Evolutionary conservation across 2,329 filamentous ascomycete species (phyloP).

Genomic region (Ustulina deusta): DNA sequence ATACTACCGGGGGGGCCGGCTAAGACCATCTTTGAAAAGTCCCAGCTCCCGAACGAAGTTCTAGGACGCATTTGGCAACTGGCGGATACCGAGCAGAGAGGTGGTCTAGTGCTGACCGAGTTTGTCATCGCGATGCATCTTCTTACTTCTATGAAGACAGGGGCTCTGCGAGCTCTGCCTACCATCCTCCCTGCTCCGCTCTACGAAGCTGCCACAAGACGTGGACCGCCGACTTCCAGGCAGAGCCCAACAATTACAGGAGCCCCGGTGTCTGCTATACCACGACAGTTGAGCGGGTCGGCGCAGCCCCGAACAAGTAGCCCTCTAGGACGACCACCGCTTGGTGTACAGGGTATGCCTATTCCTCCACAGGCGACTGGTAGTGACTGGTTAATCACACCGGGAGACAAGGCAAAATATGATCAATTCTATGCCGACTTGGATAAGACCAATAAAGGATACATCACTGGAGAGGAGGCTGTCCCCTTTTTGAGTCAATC

Average conservation of each 20-base stretch:
- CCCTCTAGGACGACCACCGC: conserved; percentile 65
- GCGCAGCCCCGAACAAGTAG: conserved; percentile 72
- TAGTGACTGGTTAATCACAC: conserved; percentile 83
- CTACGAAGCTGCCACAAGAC: conserved; percentile 88
- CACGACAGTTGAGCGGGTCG: conserved; percentile 83
- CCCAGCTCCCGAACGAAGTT: conserved; percentile 87
- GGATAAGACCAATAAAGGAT: conserved; percentile 83
- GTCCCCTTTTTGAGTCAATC: conserved; percentile 95
- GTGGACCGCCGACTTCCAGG: conserved; percentile 61
- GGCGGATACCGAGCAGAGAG: conserved; percentile 92
- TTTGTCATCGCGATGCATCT: conserved; percentile 99
- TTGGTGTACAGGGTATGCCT: conserved; percentile 58
- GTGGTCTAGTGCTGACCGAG: conserved; percentile 85
- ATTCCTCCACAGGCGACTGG: conserved; percentile 54
- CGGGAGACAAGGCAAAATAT: conserved; percentile 87
- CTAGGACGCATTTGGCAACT: conserved; percentile 97
- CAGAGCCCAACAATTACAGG: conserved; percentile 65
- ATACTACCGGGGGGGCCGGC: conserved; percentile 86
- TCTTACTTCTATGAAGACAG: conserved; percentile 89
- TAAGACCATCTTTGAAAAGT: conserved; percentile 95
- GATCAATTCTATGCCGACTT: conserved; percentile 87
- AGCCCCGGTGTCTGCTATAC: conserved; percentile 75
- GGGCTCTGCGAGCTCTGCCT: conserved; percentile 82
- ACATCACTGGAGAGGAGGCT: conserved; percentile 92
- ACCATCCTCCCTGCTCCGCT: conserved; percentile 83